Percentiles rank a stretch among this genome's conserved stretches.
phyloP scores from a whole-genome alignment of 2,329 filamentous ascomycete genomes.

The Huntiella abstrusa region DNA sequence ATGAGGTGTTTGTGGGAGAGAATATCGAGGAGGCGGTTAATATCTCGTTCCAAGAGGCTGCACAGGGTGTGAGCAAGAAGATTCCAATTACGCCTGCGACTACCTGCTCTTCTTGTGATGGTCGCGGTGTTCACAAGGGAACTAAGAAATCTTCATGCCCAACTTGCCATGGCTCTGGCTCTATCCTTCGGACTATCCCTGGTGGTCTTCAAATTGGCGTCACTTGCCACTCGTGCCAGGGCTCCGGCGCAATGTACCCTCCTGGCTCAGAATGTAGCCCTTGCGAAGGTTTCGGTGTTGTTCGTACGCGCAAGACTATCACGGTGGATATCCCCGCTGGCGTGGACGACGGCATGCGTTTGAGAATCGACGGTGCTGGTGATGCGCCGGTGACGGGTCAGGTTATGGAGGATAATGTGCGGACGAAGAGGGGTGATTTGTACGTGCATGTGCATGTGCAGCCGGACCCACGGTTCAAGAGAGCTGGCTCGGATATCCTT shows the following conservation, averaged over 20 bases:
- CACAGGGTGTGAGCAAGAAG: constrained; percentile 77
- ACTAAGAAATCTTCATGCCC: constrained; percentile 55
- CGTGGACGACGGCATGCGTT: constrained; percentile 88
- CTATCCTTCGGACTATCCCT: constrained; percentile 71
- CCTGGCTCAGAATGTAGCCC: constrained; percentile 61
- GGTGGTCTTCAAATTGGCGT: constrained; percentile 93
- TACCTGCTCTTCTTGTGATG: constrained; percentile 64
- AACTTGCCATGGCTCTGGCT: constrained; percentile 70
- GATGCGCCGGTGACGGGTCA: constrained; percentile 67
- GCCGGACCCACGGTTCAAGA: constrained; percentile 76
- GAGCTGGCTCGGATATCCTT: constrained; percentile 72
- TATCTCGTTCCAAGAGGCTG: constrained; percentile 90
- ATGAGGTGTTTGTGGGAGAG: constrained; percentile 77
- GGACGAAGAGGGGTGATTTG: constrained; percentile 64
- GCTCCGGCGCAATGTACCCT: constrained; percentile 57
- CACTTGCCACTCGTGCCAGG: constrained; percentile 66
- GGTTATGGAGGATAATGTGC: constrained; percentile 35
- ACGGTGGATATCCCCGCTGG: constrained; percentile 84
- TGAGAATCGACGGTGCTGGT: constrained; percentile 70
- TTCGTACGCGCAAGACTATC: constrained; percentile 66
- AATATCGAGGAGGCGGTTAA: constrained; percentile 88
- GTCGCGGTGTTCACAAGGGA: constrained; percentile 69
- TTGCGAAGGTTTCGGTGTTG: constrained; percentile 68
- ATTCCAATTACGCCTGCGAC: constrained; percentile 69
- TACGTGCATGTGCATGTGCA: constrained; percentile 81